These are phyloP conservation scores for Fulvia fulva DNA, from an alignment of 2,329 filamentous ascomycete genomes.

Conservation along the genomic window DNA sequence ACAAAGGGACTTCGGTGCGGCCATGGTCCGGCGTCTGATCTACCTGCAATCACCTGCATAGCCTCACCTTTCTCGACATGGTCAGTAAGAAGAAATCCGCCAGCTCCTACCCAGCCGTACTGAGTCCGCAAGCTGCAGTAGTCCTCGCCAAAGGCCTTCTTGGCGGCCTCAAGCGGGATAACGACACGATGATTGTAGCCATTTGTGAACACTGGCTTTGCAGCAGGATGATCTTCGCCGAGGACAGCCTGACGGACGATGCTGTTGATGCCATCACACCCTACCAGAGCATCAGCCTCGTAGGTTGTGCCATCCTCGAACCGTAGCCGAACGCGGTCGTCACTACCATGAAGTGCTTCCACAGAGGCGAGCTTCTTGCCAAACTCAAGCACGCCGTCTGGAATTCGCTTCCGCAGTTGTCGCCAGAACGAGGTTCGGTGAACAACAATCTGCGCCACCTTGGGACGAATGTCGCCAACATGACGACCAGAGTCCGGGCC, in stretches of 20 bases:
- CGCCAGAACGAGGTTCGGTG: conserved; percentile 1
- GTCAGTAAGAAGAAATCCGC: conserved; percentile 8
- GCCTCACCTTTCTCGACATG: conserved; percentile 6
- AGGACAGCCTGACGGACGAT: not conserved
- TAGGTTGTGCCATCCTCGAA: not conserved
- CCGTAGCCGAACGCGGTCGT: not conserved
- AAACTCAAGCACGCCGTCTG: not conserved
- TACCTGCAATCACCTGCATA: conserved; percentile 10
- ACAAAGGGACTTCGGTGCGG: not conserved
- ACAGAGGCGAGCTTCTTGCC: not conserved
- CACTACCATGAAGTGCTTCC: not conserved
- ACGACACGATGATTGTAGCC: conserved; percentile 9
- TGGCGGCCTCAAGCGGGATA: conserved; percentile 3
- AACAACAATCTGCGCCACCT: not conserved
- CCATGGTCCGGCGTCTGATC: conserved; percentile 2
- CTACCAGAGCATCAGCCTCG: not conserved
- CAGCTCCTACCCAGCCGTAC: conserved; percentile 8
- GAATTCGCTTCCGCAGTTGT: not conserved
- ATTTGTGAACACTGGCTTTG: conserved; percentile 4
- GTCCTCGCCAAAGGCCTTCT: conserved; percentile 8
- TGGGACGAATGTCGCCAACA: not conserved
- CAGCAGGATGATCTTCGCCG: conserved; percentile 4
- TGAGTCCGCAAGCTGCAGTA: conserved; percentile 2
- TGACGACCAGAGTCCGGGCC: not conserved
- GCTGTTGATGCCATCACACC: conserved; percentile 9